phyloP scores from a whole-genome alignment of 2,329 filamentous ascomycete species.

The Aspergillus quadrilineatus region DNA sequence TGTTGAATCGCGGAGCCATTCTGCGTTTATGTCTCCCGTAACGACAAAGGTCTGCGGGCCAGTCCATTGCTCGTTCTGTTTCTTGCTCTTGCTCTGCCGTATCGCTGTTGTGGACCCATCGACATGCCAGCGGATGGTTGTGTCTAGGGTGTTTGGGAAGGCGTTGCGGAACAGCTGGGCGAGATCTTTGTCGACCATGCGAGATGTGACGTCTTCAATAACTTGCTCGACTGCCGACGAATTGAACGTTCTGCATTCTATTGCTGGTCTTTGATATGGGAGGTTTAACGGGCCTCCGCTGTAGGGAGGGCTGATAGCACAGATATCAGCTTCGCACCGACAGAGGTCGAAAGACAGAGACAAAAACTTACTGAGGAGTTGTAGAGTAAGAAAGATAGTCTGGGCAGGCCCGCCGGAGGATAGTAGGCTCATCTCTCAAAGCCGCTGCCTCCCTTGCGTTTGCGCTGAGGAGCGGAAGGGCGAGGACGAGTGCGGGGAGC shows the following conservation, averaged over 20 bases:
- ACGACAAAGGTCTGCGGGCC: conserved; percentile 91
- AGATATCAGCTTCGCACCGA: not conserved
- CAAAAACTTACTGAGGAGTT: conserved; percentile 56
- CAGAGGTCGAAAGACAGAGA: not conserved
- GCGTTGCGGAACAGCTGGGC: conserved; percentile 93
- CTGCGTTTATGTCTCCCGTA: conserved; percentile 87
- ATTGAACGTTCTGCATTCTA: conserved; percentile 82
- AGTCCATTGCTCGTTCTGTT: conserved; percentile 67
- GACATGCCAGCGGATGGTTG: conserved; percentile 83
- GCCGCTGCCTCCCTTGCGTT: conserved; percentile 15
- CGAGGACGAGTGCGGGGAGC: conserved; percentile 16
- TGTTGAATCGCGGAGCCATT: conserved; percentile 88
- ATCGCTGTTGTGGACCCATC: conserved; percentile 51
- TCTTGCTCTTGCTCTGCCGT: conserved; percentile 32
- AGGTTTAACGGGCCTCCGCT: conserved; percentile 76
- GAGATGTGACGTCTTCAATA: conserved; percentile 75
- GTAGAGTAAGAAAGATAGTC: conserved; percentile 64
- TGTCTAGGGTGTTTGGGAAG: conserved; percentile 88
- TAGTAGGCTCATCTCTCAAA: conserved; percentile 26
- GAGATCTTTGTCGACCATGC: conserved; percentile 80
- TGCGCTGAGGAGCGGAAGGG: conserved; percentile 14
- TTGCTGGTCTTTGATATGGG: conserved; percentile 80
- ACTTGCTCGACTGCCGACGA: conserved; percentile 85
- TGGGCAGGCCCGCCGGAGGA: conserved; percentile 56
- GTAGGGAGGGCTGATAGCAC: conserved; percentile 64